A percentile compares a stretch with the other conserved stretches of the same genome.
These are phyloP conservation scores for Phaeodactylum tricornutum DNA, from an alignment of 108 stramenopile species.

Conservation along the genomic window DNA sequence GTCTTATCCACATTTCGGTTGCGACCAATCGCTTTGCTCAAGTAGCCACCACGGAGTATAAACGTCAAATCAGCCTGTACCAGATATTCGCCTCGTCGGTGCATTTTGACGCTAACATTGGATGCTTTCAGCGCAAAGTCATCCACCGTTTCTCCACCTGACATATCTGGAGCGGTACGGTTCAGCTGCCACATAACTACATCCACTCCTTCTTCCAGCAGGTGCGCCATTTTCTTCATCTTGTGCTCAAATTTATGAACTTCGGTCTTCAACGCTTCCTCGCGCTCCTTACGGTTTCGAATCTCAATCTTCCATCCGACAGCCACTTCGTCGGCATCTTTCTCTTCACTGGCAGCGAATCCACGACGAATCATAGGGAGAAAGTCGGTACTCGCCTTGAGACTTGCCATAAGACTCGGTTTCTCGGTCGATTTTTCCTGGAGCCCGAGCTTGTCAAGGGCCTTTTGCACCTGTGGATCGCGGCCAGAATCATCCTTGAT, in stretches of 20 bases:
- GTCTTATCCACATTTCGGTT: slow-evolving; percentile 60
- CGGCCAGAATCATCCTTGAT: slow-evolving; percentile 11
- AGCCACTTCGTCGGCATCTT: slow-evolving; percentile 50
- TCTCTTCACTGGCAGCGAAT: slow-evolving; percentile 30
- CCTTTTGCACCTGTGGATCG: neutral
- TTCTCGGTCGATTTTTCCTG: slow-evolving; percentile 5
- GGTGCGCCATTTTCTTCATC: slow-evolving; percentile 50
- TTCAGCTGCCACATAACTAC: slow-evolving; percentile 84
- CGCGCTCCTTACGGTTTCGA: slow-evolving; percentile 69
- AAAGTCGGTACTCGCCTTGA: slow-evolving; percentile 26
- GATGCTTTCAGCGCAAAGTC: slow-evolving; percentile 79
- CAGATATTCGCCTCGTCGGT: slow-evolving; percentile 63
- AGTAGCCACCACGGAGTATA: slow-evolving; percentile 72
- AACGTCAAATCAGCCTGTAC: slow-evolving; percentile 75
- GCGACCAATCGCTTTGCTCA: slow-evolving; percentile 79
- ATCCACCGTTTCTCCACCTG: slow-evolving; percentile 36
- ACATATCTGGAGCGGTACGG: slow-evolving; percentile 43
- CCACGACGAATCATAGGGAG: slow-evolving; percentile 80
- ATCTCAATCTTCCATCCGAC: slow-evolving; percentile 80
- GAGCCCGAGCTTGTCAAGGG: slow-evolving; percentile 12
- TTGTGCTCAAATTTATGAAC: slow-evolving; percentile 69
- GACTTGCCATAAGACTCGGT: neutral
- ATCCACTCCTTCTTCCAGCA: slow-evolving; percentile 75
- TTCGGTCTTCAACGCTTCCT: slow-evolving; percentile 73
- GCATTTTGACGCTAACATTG: slow-evolving; percentile 69